Evolutionary conservation across 331 rosid species (phyloP), one percentile per base, ranked within the genome.

Genomic region (Cucumis variabilis): DNA sequence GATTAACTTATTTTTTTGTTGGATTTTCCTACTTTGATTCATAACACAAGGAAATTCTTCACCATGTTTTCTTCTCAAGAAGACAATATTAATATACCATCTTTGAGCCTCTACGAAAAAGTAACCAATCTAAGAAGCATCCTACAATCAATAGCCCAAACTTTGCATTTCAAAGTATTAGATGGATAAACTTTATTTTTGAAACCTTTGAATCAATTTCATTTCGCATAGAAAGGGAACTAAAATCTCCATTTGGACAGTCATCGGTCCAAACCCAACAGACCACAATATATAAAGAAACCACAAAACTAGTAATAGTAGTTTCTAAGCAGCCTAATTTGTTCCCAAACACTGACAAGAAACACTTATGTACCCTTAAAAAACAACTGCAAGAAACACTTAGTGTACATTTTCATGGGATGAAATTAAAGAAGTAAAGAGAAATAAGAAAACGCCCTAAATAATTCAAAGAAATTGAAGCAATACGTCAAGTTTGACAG

Each of bases 121-220:
- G 28, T 24, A 78, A 51, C 14, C 65, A 78, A 51, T 24, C 65
- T 48, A 25, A 51, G 23, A 16, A 50, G 65, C 33, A 23, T 46
- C 7, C 13, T 21, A n/a, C 58, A 12, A 44, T 50, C 23, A 77
- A 46, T 53, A 8, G 41, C 50, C 30, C 0, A 75, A 41, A 75
- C 30, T 75, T 28, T 24, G 33, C 65, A 77, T 77, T 50, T 50
- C 65, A 78, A 78, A 50, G 44, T 41, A 50, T 50, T 78, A 24
- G n/a, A 50, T 7, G 50, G 19, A 55, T 78, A 78, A 78, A 50
- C n/a, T n/a, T n/a, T 13, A 8, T 20, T 76, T 66, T n/a, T 14
- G 84, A 53, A 79, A 79, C 44, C 24, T 79, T 12, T 8, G 84
- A 79, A 53, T 79, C 65, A 21, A 16, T 79, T 25, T 79, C 67